Percentiles rank a stretch among this genome's conserved stretches.
Evolutionary conservation across 192 early-diverging fungal genomes (phyloP).

Genomic region (Spinellus fusiger): DNA sequence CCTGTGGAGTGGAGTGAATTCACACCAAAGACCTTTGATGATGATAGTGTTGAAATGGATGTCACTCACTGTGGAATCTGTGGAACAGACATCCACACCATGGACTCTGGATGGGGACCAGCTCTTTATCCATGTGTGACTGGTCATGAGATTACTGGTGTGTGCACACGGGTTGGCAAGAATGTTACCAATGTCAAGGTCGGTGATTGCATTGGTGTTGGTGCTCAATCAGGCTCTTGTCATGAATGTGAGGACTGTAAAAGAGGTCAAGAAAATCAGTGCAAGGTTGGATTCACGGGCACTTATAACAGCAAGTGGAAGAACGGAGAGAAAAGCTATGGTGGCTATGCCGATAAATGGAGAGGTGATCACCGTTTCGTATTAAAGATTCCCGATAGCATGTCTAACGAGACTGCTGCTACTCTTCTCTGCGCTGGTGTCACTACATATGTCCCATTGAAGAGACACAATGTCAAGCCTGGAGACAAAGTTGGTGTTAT

Average conservation of each 20-base stretch:
- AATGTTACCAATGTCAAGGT: constrained; percentile 27
- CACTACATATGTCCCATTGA: constrained; percentile 53
- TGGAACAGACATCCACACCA: constrained; percentile 32
- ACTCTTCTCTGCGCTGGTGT: constrained; percentile 76
- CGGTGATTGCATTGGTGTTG: no score
- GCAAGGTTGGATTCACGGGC: no score
- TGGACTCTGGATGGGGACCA: constrained; percentile 18
- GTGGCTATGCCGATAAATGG: constrained; percentile 35
- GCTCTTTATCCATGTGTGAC: constrained; percentile 24
- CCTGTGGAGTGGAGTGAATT: constrained; percentile 5
- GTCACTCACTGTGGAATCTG: constrained; percentile 75
- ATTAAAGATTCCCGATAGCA: constrained; percentile 49
- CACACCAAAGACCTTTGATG: no score
- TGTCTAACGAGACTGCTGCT: constrained; percentile 47
- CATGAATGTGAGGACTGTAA: no score
- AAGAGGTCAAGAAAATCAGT: no score
- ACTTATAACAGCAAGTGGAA: no score
- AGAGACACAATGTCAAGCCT: no score
- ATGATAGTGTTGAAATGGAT: constrained; percentile 67
- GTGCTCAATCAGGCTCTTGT: no score
- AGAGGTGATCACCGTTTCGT: constrained; percentile 48
- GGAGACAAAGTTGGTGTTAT: no score
- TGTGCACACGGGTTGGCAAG: constrained; percentile 30
- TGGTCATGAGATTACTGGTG: constrained; percentile 49
- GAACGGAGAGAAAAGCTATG: constrained; percentile 34